phyloP scores from a whole-genome alignment of 1,284 basidiomycete genomes.

The Ceraceosorus guamensis region DNA sequence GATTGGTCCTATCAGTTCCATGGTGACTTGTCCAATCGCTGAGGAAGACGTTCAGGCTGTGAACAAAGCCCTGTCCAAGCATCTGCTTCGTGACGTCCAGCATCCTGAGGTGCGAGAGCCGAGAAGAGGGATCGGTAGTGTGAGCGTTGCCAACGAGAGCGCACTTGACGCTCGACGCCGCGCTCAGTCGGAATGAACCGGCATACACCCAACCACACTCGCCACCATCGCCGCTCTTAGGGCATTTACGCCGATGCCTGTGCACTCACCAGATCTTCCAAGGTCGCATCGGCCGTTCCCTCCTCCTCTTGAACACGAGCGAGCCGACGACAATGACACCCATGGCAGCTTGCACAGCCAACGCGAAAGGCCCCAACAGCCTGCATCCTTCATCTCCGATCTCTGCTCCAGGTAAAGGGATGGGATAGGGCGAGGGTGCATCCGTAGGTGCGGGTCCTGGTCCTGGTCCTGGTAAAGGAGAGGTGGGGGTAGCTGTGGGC shows the following conservation, averaged over 20 bases:
- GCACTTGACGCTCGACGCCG: neutral
- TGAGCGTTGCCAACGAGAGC: too few relatives aligned
- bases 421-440: neutral
- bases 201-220: too few relatives aligned
- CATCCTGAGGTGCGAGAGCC: slow-evolving; percentile 2
- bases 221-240: too few relatives aligned
- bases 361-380: slow-evolving; percentile 32
- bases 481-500: too few relatives aligned
- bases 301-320: slow-evolving; percentile 77
- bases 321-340: slow-evolving; percentile 77
- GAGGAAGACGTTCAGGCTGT: slow-evolving; percentile 67
- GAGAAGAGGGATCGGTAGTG: too few relatives aligned
- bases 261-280: slow-evolving; percentile 85
- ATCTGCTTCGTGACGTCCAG: slow-evolving; percentile 62
- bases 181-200: neutral
- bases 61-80: slow-evolving; percentile 81
- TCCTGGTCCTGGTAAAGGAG: too few relatives aligned
- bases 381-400: slow-evolving; percentile 35
- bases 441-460: too few relatives aligned
- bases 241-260: too few relatives aligned
- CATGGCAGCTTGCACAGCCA: slow-evolving; percentile 67
- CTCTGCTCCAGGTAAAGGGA: slow-evolving; percentile 4
- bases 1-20: slow-evolving; percentile 16
- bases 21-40: slow-evolving; percentile 27
- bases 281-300: slow-evolving; percentile 72